A percentile compares a stretch with the other conserved stretches of the same genome.
Conservation (phyloP, 805 yeast genomes). For the Barnettozyma wickerhamii region DNA sequence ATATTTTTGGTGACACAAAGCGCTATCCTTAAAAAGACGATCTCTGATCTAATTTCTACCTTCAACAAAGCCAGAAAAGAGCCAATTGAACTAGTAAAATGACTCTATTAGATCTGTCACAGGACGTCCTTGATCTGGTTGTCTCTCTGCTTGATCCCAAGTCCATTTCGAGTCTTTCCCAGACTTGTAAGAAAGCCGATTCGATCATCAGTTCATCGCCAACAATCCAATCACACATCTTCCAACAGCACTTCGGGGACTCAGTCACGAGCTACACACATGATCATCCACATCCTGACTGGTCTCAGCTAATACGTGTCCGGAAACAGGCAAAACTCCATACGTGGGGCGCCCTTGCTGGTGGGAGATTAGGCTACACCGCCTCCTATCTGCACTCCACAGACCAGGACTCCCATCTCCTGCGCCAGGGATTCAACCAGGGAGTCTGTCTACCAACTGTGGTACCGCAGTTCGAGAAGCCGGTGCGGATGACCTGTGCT, state of each 20-base stretch:
- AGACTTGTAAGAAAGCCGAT: constrained; percentile 35
- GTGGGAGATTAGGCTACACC: constrained; percentile 45
- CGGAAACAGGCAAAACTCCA: constrained; percentile 38
- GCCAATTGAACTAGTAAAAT: too few relatives aligned
- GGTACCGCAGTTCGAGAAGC: constrained; percentile 32
- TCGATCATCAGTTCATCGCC: constrained; percentile 33
- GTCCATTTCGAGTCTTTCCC: constrained; percentile 32
- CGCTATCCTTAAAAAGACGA: too few relatives aligned
- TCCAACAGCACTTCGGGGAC: constrained; percentile 39
- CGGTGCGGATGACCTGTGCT: constrained; percentile 47
- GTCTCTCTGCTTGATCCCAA: constrained; percentile 8
- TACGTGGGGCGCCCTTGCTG: constrained; percentile 46
- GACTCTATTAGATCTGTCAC: constrained; percentile 1
- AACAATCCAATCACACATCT: constrained; percentile 41
- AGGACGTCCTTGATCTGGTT: constrained; percentile 4
- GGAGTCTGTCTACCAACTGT: constrained; percentile 36
- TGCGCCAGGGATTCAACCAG: constrained; percentile 18
- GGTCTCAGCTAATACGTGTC: constrained; percentile 44
- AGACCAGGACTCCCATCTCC: constrained; percentile 22
- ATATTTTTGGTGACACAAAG: too few relatives aligned
- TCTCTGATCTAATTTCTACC: too few relatives aligned
- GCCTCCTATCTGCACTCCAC: constrained; percentile 16
- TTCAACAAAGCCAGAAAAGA: too few relatives aligned
- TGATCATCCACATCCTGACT: constrained; percentile 29
- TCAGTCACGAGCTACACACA: constrained; percentile 38